A percentile compares a stretch with the other conserved stretches of the same genome.
Conservation (phyloP, 768 basidiomycete genomes). For the Pleurotus salmoneostramineus region DNA sequence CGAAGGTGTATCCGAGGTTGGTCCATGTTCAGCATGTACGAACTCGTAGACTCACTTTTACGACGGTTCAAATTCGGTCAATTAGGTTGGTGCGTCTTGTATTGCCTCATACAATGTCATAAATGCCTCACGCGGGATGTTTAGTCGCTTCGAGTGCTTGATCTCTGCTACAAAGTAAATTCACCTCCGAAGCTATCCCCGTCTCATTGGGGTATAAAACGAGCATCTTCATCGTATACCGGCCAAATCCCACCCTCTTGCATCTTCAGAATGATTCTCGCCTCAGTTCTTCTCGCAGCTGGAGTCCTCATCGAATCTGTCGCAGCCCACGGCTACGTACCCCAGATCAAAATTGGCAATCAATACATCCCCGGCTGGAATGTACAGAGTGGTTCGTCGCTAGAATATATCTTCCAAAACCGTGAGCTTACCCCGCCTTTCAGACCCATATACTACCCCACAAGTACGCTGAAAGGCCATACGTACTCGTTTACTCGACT, state of each 20-base stretch:
- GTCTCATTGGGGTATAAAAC: not conserved
- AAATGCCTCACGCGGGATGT: not conserved
- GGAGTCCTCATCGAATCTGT: constrained; percentile 17
- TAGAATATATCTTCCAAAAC: not conserved
- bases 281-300: constrained; percentile 11
- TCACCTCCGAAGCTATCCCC: not conserved
- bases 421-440: not conserved
- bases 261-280: not conserved
- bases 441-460: constrained; percentile 29
- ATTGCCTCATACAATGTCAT: not conserved
- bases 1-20: constrained; percentile 4
- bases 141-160: not conserved
- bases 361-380: constrained; percentile 31
- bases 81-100: not conserved
- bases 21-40: not conserved
- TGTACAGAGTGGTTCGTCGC: constrained; percentile 20
- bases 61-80: constrained; percentile 2
- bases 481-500: not conserved
- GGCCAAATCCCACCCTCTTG: not conserved
- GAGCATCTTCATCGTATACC: not conserved
- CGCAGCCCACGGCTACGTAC: constrained; percentile 31
- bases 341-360: constrained; percentile 26
- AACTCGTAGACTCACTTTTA: not conserved
- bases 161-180: not conserved
- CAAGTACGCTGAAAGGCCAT: constrained; percentile 15